Evolutionary conservation across 2,329 filamentous ascomycete species (phyloP).

Genomic region (Monilinia aucupariae): DNA sequence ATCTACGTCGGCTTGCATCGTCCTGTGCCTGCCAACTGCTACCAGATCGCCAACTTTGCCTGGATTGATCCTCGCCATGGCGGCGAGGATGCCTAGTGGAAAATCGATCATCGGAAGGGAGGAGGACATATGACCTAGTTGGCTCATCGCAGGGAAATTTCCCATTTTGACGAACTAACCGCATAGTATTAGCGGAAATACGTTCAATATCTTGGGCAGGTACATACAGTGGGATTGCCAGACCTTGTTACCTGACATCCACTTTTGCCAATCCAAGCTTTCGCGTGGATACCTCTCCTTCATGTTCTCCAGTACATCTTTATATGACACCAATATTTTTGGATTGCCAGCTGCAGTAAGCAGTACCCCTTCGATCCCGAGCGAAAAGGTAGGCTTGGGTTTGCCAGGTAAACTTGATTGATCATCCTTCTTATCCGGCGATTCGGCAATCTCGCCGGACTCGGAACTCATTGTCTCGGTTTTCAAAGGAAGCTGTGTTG

Average conservation of each 20-base stretch:
- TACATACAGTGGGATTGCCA: slow-evolving; percentile 19
- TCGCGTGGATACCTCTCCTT: slow-evolving; percentile 11
- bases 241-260: slow-evolving; percentile 17
- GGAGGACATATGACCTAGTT: not conserved
- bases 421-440: not conserved
- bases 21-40: not conserved
- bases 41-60: not conserved
- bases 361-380: not conserved
- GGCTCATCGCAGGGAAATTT: slow-evolving; percentile 10
- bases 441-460: slow-evolving; percentile 5
- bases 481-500: not conserved
- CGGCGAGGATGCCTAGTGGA: not conserved
- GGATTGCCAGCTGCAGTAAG: not conserved
- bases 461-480: not conserved
- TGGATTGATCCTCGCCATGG: not conserved
- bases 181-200: not conserved
- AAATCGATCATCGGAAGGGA: not conserved
- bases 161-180: not conserved
- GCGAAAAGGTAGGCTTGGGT: not conserved
- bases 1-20: not conserved
- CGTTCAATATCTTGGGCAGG: no score
- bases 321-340: not conserved
- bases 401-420: not conserved
- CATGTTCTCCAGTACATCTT: not conserved
- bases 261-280: slow-evolving; percentile 16